Evolutionary conservation across 2,329 filamentous ascomycete species (phyloP), one percentile per base, ranked within the genome.

Genomic region (Plectosphaerella cucumerina): DNA sequence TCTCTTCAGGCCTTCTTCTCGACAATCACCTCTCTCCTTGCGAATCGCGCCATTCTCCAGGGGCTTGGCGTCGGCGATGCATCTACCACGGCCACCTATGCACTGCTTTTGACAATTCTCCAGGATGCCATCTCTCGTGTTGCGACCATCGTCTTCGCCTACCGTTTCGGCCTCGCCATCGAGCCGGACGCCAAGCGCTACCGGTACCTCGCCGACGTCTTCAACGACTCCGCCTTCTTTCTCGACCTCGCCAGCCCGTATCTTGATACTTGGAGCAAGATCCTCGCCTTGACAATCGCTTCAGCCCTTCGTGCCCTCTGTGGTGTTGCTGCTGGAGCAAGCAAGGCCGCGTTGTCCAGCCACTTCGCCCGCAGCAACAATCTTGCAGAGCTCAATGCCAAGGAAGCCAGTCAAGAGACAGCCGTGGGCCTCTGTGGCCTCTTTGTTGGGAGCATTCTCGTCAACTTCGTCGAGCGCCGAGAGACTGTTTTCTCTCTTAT

Each of bases 341-440:
- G 89, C 56, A 97, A 97, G 69, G 93, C 93, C 2, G 92, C 88
- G 54, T 71, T 99, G 59, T 94, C 89, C 64, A 88, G 90, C 11
- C 94, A 99, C 70, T 97, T 99, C 74, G 91, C 93, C 9, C 83
- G 78, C 58, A 84, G 85, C 64, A 89, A 90, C 35, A 97, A 97
- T 66, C 71, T 97, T 43, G 93, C 90, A 2, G 93, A 97, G 67
- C 77, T 99, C 51, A 97, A 97, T 70, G 92, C 93, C 51, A 85
- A 96, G 79, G 93, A 97, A 65, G 91, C 91, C 12, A 95, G 89
- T 58, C 94, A 97, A 71, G 94, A 97, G 70, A 97, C 93, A 0
- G 84, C 96, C 18, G 89, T 99, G 51, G 93, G 90, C 2, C 76
- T 97, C 22, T 55, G 96, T 33, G 94, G 94, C 2, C 91, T 97